Conservation (phyloP, 768 basidiomycete genomes). For the Suillus weaverae region DNA sequence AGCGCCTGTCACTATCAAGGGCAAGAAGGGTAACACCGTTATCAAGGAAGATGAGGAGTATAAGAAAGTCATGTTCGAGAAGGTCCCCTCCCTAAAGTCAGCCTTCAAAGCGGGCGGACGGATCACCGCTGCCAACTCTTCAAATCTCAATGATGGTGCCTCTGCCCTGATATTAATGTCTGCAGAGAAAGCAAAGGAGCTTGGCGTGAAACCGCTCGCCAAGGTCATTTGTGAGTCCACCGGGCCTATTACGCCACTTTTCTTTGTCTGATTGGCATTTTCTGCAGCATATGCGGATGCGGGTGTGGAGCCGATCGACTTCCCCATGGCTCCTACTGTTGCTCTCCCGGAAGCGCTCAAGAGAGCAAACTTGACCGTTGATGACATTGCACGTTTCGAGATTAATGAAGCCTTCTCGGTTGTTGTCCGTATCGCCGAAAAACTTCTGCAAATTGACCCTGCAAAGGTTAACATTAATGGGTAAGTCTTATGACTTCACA, state of each 20-base stretch:
- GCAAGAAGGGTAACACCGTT: slow-evolving; percentile 90
- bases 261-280: background rate
- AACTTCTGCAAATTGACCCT: slow-evolving; percentile 80
- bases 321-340: slow-evolving; percentile 91
- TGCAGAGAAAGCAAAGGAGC: slow-evolving; percentile 86
- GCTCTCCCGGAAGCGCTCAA: slow-evolving; percentile 88
- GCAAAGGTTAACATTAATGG: slow-evolving; percentile 90
- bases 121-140: slow-evolving; percentile 97
- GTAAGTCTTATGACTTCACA: slow-evolving; percentile 41
- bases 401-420: slow-evolving; percentile 98
- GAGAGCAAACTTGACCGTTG: slow-evolving; percentile 76
- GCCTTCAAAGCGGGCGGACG: slow-evolving; percentile 87
- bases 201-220: slow-evolving; percentile 91
- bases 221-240: slow-evolving; percentile 81
- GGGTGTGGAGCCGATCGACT: slow-evolving; percentile 95
- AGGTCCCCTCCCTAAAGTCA: slow-evolving; percentile 84
- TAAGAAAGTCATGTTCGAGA: slow-evolving; percentile 94
- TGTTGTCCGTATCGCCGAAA: slow-evolving; percentile 88
- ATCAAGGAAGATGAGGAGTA: slow-evolving; percentile 97
- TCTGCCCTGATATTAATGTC: slow-evolving; percentile 95
- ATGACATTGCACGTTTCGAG: slow-evolving; percentile 91
- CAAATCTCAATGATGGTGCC: slow-evolving; percentile 93
- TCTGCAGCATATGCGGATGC: slow-evolving; percentile 89
- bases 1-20: slow-evolving; percentile 85
- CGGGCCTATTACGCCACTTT: background rate